Conservation (phyloP, 1,284 basidiomycete species). For the Neonothopanus nambi region DNA sequence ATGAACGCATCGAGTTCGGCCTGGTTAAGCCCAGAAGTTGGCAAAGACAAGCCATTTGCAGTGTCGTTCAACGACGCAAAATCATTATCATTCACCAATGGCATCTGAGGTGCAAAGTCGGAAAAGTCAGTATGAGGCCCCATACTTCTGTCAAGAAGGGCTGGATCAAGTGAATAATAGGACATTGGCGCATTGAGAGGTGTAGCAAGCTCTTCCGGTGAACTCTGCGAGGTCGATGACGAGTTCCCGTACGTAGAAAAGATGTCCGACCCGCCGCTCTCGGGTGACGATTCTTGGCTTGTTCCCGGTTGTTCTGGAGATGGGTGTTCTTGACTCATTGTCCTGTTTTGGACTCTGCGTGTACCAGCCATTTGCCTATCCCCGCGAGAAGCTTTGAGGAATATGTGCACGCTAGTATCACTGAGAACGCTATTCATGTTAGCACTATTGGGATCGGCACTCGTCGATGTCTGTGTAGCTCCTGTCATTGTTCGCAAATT, state of each 20-base stretch:
- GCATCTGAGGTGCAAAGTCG: not conserved
- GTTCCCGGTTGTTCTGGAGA: too few relatives aligned
- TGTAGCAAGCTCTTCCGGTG: not conserved
- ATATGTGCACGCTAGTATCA: too few relatives aligned
- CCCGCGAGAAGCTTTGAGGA: too few relatives aligned
- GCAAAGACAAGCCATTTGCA: not conserved
- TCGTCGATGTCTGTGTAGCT: not conserved
- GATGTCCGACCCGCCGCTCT: too few relatives aligned
- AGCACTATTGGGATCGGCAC: not conserved
- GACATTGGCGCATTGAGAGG: too few relatives aligned
- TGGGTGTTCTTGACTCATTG: too few relatives aligned
- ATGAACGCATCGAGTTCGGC: constrained; percentile 13
- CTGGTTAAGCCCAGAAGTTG: not conserved
- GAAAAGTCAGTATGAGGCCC: not conserved
- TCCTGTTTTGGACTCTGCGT: not conserved
- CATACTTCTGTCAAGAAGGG: not conserved
- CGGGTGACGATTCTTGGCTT: too few relatives aligned
- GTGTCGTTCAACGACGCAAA: not conserved
- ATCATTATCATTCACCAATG: not conserved
- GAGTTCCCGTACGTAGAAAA: too few relatives aligned
- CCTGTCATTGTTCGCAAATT: not conserved
- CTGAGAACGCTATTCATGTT: too few relatives aligned
- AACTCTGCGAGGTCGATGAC: too few relatives aligned
- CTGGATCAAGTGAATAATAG: not conserved
- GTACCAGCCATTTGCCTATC: constrained; percentile 4